Conservation (phyloP, 2,329 filamentous ascomycete genomes). For the Fusarium sp. region DNA sequence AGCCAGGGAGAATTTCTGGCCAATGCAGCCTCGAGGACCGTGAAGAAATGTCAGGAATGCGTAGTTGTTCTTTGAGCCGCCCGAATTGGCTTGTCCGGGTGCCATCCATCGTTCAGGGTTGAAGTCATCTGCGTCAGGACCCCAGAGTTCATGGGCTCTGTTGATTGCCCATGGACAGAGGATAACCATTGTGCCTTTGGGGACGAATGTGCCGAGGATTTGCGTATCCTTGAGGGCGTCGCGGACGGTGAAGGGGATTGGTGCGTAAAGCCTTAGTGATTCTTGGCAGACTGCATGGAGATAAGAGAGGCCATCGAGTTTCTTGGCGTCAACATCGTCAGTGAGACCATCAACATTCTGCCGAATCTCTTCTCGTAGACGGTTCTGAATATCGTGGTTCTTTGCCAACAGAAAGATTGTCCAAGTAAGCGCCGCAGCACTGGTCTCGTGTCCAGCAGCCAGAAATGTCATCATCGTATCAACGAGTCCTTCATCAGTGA, state of each 20-base stretch:
- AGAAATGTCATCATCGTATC: slow-evolving; percentile 37
- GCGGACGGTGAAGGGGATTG: slow-evolving; percentile 54
- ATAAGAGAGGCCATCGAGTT: slow-evolving; percentile 57
- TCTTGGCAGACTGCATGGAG: slow-evolving; percentile 62
- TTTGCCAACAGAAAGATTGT: slow-evolving; percentile 56
- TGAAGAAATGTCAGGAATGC: slow-evolving; percentile 84
- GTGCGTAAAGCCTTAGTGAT: slow-evolving; percentile 58
- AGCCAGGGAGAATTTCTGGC: slow-evolving; percentile 44
- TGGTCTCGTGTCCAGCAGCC: slow-evolving; percentile 60
- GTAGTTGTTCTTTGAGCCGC: slow-evolving; percentile 78
- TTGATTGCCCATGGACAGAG: slow-evolving; percentile 53
- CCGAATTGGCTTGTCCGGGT: slow-evolving; percentile 60
- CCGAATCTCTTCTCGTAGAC: slow-evolving; percentile 58
- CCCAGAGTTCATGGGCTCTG: slow-evolving; percentile 54
- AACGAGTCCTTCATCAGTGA: slow-evolving; percentile 38
- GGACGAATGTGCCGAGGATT: slow-evolving; percentile 54
- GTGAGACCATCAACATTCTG: slow-evolving; percentile 52
- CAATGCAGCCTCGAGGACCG: slow-evolving; percentile 51
- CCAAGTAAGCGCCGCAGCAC: slow-evolving; percentile 59
- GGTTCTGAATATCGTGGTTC: slow-evolving; percentile 55
- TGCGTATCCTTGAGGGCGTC: slow-evolving; percentile 52
- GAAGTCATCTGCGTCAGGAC: slow-evolving; percentile 54
- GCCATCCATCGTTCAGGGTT: slow-evolving; percentile 57
- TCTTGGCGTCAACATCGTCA: slow-evolving; percentile 41
- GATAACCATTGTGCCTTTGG: slow-evolving; percentile 55